Conservation (phyloP, 2,329 filamentous ascomycete species). For the Phoma sp. region DNA sequence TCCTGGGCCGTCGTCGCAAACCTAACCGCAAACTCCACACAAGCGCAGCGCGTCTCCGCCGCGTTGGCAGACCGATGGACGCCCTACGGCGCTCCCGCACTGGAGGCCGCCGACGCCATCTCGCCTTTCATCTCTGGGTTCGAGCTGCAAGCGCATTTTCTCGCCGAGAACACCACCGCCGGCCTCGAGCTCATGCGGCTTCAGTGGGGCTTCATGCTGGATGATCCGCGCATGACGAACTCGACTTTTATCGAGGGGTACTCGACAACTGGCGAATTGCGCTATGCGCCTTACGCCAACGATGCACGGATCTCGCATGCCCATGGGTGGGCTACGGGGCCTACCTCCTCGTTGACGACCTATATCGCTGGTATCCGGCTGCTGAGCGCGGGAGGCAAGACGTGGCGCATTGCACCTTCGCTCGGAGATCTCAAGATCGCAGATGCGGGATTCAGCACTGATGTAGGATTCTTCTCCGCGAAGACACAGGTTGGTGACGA, state of each 20-base stretch:
- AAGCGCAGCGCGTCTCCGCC: conserved; percentile 41
- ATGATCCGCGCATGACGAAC: conserved; percentile 61
- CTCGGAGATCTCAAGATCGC: conserved; percentile 46
- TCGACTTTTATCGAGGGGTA: conserved; percentile 61
- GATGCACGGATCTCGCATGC: conserved; percentile 57
- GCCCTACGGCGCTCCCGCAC: conserved; percentile 55
- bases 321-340: conserved; percentile 60
- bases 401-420: conserved; percentile 47
- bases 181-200: conserved; percentile 54
- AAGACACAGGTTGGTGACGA: conserved; percentile 29
- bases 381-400: conserved; percentile 44
- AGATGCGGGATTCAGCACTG: conserved; percentile 49
- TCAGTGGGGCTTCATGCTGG: conserved; percentile 64
- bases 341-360: conserved; percentile 53
- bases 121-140: conserved; percentile 58
- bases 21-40: conserved; percentile 40
- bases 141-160: conserved; percentile 55
- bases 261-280: conserved; percentile 52
- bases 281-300: conserved; percentile 60
- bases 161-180: conserved; percentile 48
- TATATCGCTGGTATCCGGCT: conserved; percentile 53
- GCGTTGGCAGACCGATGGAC: conserved; percentile 49
- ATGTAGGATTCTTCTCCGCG: conserved; percentile 47
- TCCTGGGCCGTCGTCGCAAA: conserved; percentile 51
- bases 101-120: conserved; percentile 55